Percentiles rank a stretch among this genome's conserved stretches.
Evolutionary conservation across 2,329 filamentous ascomycete species (phyloP).

Genomic region (Phoma herbarum): DNA sequence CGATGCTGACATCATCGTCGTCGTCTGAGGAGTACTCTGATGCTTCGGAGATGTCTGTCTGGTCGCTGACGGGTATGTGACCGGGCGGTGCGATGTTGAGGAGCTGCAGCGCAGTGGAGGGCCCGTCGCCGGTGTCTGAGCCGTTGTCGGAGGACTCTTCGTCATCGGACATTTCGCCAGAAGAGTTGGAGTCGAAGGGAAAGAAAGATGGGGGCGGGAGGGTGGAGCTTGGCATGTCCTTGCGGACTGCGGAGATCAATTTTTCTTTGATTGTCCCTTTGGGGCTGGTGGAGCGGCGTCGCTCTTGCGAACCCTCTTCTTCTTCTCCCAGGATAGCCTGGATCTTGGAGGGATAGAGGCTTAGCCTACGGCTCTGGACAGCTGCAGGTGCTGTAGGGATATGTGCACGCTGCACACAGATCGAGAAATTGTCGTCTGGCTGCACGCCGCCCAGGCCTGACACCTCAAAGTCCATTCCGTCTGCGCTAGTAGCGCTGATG

Average conservation of each 20-base stretch:
- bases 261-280: constrained; percentile 66
- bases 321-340: constrained; percentile 43
- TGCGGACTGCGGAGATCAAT: constrained; percentile 70
- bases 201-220: constrained; percentile 58
- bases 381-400: constrained; percentile 17
- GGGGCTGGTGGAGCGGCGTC: constrained; percentile 14
- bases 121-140: constrained; percentile 15
- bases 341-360: constrained; percentile 43
- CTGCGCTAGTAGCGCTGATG: constrained; percentile 35
- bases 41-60: constrained; percentile 25
- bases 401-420: constrained; percentile 58
- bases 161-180: constrained; percentile 46
- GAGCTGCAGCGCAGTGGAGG: constrained; percentile 39
- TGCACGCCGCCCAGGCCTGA: constrained; percentile 69
- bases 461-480: constrained; percentile 54
- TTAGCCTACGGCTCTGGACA: constrained; percentile 20
- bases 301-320: constrained; percentile 15
- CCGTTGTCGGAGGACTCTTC: constrained; percentile 27
- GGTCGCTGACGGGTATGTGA: not conserved
- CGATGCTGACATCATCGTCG: constrained; percentile 52
- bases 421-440: constrained; percentile 63
- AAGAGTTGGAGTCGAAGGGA: constrained; percentile 49
- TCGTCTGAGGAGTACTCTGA: constrained; percentile 41
- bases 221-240: constrained; percentile 63
- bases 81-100: constrained; percentile 36